Conservation (phyloP, 163 green algal species). For the Prototheca wickerhamii region DNA sequence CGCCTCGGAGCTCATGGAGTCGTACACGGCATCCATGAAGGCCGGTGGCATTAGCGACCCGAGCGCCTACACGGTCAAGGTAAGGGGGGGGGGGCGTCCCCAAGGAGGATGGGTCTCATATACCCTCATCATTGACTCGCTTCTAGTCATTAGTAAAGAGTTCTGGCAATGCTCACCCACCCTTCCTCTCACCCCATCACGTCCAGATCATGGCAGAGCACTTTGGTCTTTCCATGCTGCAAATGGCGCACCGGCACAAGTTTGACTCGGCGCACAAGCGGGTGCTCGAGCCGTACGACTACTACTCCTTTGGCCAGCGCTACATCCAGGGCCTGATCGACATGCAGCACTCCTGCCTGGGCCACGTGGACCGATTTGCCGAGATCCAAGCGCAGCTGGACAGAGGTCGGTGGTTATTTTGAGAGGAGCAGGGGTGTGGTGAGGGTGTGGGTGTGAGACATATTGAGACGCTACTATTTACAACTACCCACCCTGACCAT, state of each 20-base stretch:
- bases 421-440: neutral
- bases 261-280: constrained; percentile 75
- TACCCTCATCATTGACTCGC: too few relatives aligned
- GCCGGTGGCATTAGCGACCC: too few relatives aligned
- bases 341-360: constrained; percentile 75
- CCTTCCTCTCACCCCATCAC: too few relatives aligned
- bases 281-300: constrained; percentile 84
- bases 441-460: neutral
- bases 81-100: too few relatives aligned
- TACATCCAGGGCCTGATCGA: constrained; percentile 82
- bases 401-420: constrained; percentile 3
- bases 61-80: too few relatives aligned
- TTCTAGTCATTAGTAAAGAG: too few relatives aligned
- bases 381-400: constrained; percentile 53
- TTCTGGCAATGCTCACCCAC: neutral
- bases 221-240: constrained; percentile 40
- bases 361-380: constrained; percentile 64
- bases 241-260: constrained; percentile 65
- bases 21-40: too few relatives aligned
- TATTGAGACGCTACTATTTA: too few relatives aligned
- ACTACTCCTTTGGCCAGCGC: constrained; percentile 88
- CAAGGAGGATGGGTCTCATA: too few relatives aligned
- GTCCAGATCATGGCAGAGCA: constrained; percentile 21
- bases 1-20: too few relatives aligned
- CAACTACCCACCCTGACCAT: neutral